phyloP scores from a whole-genome alignment of 805 yeast genomes.

The Starmera dryadoides region DNA sequence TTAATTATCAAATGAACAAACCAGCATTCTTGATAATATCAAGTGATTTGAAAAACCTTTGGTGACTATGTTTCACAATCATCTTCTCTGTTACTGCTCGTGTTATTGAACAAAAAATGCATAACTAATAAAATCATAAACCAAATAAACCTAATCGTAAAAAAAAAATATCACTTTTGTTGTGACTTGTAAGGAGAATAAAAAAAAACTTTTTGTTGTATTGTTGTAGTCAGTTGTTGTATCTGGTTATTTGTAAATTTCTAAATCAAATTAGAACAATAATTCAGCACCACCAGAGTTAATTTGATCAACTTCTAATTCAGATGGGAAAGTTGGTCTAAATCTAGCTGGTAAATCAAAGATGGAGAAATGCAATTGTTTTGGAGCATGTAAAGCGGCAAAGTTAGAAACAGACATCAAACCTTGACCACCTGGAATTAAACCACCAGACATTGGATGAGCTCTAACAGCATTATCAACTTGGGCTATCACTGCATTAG shows the following conservation, averaged over 20 bases:
- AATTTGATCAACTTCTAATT: slow-evolving; percentile 62
- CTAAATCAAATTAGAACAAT: slow-evolving; percentile 1
- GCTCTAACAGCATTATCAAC: slow-evolving; percentile 29
- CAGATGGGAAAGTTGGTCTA: slow-evolving; percentile 56
- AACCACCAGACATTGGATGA: slow-evolving; percentile 37
- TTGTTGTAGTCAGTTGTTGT: neutral
- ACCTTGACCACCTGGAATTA: slow-evolving; percentile 28
- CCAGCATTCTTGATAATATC: no score
- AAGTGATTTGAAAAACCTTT: no score
- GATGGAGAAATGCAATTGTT: slow-evolving; percentile 10
- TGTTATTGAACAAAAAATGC: no score
- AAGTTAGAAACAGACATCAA: slow-evolving; percentile 16
- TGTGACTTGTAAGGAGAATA: no score
- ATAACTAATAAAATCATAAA: no score
- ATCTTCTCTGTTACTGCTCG: no score
- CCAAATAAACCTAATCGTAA: no score
- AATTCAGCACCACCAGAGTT: slow-evolving; percentile 69
- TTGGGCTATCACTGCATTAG: slow-evolving; percentile 34
- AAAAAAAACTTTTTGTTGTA: no score
- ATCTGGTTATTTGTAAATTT: no score
- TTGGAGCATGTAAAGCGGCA: slow-evolving; percentile 9
- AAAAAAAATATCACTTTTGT: no score
- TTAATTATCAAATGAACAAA: no score
- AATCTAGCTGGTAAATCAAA: slow-evolving; percentile 59
- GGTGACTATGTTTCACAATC: no score